Conservation (phyloP, 2,329 filamentous ascomycete genomes). For the Verticillium albo-atrum region DNA sequence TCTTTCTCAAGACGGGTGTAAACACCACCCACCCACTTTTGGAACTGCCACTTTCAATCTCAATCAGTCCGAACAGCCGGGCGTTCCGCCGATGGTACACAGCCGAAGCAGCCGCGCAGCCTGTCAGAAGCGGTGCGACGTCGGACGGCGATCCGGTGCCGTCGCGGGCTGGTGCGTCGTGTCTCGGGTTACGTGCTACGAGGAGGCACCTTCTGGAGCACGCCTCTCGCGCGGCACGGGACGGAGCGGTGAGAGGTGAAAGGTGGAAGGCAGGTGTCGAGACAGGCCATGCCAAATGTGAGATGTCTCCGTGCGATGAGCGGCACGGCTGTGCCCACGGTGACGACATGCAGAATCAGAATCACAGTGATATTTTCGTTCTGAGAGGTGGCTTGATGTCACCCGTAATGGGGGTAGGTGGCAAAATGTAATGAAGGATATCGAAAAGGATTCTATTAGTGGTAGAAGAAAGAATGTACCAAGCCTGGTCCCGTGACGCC, state of each 20-base stretch:
- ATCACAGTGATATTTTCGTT: no score
- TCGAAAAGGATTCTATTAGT: conserved; percentile 20
- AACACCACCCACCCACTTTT: no score
- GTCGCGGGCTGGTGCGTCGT: neutral
- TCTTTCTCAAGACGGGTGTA: no score
- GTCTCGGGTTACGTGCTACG: neutral
- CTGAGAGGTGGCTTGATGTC: no score
- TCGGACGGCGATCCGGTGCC: neutral
- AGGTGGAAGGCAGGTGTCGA: neutral
- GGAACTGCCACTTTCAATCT: no score
- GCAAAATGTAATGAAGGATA: conserved; percentile 9
- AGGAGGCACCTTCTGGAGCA: neutral
- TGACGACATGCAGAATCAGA: no score
- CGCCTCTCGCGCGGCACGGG: neutral
- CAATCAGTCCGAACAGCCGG: no score
- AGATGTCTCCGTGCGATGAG: no score
- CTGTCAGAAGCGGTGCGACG: neutral
- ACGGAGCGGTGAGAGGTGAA: neutral
- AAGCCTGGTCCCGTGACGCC: neutral
- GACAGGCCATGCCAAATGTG: no score
- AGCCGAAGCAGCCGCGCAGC: neutral
- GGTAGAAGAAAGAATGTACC: conserved; percentile 13
- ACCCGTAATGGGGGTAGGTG: no score
- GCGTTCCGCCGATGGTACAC: neutral
- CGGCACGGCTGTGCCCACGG: no score